These are phyloP conservation scores for Rhytidiadelphus loreus DNA, from an alignment of 225 moss, liverwort and hornwort genomes.

Conservation along the genomic window DNA sequence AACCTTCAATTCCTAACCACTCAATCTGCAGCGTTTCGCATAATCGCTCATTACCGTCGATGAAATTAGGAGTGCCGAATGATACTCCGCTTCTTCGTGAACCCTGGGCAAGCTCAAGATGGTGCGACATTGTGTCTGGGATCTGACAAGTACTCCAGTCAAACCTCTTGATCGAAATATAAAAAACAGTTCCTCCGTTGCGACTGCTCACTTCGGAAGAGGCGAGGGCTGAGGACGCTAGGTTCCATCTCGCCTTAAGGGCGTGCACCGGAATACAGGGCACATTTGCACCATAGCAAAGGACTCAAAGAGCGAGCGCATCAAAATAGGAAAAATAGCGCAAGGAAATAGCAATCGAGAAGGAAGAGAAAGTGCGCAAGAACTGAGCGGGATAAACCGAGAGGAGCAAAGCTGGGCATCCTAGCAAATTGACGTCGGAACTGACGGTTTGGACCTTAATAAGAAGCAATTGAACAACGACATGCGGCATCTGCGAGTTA, in stretches of 20 bases:
- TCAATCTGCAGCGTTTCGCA: not conserved
- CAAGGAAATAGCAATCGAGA: not conserved
- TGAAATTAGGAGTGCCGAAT: not conserved
- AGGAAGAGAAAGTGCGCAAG: not conserved
- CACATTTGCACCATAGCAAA: not conserved
- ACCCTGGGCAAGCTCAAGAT: slow-evolving; percentile 11
- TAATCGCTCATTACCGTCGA: not conserved
- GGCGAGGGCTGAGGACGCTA: not conserved
- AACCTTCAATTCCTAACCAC: not conserved
- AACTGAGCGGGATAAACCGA: not conserved
- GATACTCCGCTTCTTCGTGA: not conserved
- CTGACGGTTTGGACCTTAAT: not conserved
- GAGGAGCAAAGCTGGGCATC: not conserved
- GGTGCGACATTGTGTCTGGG: not conserved
- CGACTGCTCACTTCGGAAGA: not conserved
- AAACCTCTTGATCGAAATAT: not conserved
- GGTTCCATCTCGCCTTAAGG: not conserved
- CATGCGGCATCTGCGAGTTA: not conserved
- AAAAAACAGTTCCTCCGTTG: not conserved
- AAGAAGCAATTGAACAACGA: not conserved
- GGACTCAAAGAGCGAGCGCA: not conserved
- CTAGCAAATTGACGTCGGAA: not conserved
- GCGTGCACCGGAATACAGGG: not conserved
- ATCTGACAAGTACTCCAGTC: not conserved
- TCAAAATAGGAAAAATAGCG: not conserved